Evolutionary conservation across 768 basidiomycete species (phyloP), one percentile per base, ranked within the genome.

Genomic region (Punctularia strigosozonata): DNA sequence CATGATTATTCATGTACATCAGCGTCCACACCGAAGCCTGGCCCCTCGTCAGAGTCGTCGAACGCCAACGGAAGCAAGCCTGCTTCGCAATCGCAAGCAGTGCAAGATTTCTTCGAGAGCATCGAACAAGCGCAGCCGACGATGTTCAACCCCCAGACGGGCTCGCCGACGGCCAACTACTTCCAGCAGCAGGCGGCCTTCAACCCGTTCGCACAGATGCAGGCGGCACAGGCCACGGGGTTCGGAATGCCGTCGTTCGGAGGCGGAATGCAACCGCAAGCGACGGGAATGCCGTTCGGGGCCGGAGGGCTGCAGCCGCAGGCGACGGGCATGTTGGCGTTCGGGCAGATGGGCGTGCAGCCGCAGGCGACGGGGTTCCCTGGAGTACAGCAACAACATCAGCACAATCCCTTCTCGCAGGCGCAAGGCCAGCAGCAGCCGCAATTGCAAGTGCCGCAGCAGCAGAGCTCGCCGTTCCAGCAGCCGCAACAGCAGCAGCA

Each of bases 21-120:
- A 15, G 41, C 56, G 2, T 40, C 63, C 2, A 45, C 52, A 3
- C 35, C 57, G 15, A 42, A 49, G 6, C 38, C 49, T 5, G 37
- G 54, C 30, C 40, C 35, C 3, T 46, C 50, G 37, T 39, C 59
- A 13, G 48, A 51, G 6, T 53, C 56, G 12, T 48, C 58, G 17
- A 49, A 53, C 13, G 39, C 46, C 23, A 42, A 39, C 13, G 49
- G 42, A 8, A 42, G 52, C 33, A 65, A 64, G 41, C 47, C 58
- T 24, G 57, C 57, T n/a, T 46, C 42, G 24, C 65, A 57, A n/a
- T n/a, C n/a, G 44, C 75, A 73, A 41, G 69, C 68, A 23, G 64
- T 80, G 39, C 59, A 75, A 15, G 94, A 98, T 58, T 91, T 99
- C 65, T 95, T 99, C 60, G 60, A 67, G 20, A 73, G 85, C 4